These are phyloP conservation scores for Paramecium octaurelia DNA, from an alignment of 73 alveolate genomes.

Conservation along the genomic window DNA sequence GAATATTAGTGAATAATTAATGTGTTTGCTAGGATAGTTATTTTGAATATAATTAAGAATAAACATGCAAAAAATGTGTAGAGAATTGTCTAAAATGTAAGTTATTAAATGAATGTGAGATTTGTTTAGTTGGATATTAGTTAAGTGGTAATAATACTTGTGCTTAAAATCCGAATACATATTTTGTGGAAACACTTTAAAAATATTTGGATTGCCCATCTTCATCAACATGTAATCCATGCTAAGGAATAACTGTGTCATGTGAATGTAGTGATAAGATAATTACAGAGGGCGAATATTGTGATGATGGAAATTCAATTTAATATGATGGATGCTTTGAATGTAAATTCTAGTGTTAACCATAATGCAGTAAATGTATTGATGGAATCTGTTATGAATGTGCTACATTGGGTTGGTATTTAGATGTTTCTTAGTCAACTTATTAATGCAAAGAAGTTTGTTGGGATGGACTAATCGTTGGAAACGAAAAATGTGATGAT, in stretches of 20 bases:
- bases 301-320: slow-evolving; percentile 51
- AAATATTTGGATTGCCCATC: background rate
- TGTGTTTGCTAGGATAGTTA: background rate
- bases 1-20: background rate
- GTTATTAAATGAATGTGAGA: background rate
- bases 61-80: background rate
- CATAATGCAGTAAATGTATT: background rate
- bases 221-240: background rate
- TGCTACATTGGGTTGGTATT: slow-evolving; percentile 55
- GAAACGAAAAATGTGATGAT: slow-evolving; percentile 66
- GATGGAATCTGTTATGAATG: background rate
- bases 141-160: background rate
- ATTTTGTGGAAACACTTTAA: background rate
- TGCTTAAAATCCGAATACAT: background rate
- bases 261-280: slow-evolving; percentile 2
- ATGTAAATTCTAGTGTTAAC: background rate
- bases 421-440: background rate
- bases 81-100: background rate
- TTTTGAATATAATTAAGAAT: background rate
- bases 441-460: background rate
- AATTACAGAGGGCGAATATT: background rate
- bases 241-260: background rate
- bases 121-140: background rate
- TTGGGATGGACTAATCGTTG: slow-evolving; percentile 33
- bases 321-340: slow-evolving; percentile 5